phyloP scores from a whole-genome alignment of 1,284 basidiomycete genomes.

The Amylostereum areolatum region DNA sequence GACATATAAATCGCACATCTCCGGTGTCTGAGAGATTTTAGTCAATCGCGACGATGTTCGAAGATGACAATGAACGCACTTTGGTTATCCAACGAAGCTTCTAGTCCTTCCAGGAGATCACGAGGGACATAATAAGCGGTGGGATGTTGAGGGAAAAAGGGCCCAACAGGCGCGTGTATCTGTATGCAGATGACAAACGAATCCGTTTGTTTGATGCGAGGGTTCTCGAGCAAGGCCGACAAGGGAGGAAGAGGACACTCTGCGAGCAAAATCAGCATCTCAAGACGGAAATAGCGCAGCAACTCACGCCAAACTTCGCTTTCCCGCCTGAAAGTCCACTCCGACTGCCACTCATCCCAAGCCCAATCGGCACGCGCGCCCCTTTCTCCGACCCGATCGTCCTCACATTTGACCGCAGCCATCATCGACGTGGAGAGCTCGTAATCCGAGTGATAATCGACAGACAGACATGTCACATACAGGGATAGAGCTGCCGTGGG shows the following conservation, averaged over 20 bases:
- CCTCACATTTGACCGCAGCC: conserved; percentile 64
- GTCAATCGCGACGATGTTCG: conserved; percentile 9
- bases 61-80: conserved; percentile 35
- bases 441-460: conserved; percentile 56
- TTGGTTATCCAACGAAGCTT: conserved; percentile 57
- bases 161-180: conserved; percentile 61
- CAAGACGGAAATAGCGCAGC: background rate
- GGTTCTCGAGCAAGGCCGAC: conserved; percentile 54
- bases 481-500: conserved; percentile 42
- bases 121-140: conserved; percentile 59
- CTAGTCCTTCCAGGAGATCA: conserved; percentile 55
- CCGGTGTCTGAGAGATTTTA: conserved; percentile 32
- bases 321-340: conserved; percentile 60
- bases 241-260: conserved; percentile 64
- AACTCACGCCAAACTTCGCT: conserved; percentile 65
- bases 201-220: conserved; percentile 50
- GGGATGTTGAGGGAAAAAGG: conserved; percentile 60
- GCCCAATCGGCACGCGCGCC: conserved; percentile 67
- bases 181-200: conserved; percentile 68
- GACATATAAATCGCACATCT: conserved; percentile 62
- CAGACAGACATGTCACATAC: conserved; percentile 58
- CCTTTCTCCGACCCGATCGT: conserved; percentile 52
- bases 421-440: conserved; percentile 64
- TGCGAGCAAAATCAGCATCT: conserved; percentile 18
- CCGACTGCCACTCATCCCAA: conserved; percentile 64